Evolutionary conservation across 345 rosid genomes (phyloP).

Genomic region (Psidium friedrichsthalianum): DNA sequence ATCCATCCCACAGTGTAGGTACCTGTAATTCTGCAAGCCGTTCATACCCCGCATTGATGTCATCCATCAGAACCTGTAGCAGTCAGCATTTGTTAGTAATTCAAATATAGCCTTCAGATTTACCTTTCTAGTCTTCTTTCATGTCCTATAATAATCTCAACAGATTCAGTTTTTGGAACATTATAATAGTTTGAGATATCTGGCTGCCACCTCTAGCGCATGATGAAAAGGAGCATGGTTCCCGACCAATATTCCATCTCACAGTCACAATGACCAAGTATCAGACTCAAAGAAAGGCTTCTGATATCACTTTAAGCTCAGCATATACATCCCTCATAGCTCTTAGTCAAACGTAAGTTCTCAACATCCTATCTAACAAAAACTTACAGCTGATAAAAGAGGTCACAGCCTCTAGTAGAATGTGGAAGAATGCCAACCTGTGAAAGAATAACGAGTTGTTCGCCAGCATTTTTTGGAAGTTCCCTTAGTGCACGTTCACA

Average conservation of each 20-base stretch:
- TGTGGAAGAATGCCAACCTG: conserved; percentile 38
- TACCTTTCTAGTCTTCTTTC: background rate
- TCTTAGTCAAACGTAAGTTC: background rate
- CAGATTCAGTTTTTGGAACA: background rate
- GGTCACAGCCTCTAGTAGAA: background rate
- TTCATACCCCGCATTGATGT: conserved; percentile 78
- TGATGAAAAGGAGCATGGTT: background rate
- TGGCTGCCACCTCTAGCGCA: background rate
- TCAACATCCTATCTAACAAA: background rate
- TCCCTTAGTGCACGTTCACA: conserved; percentile 78
- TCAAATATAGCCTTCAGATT: background rate
- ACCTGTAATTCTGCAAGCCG: conserved; percentile 89
- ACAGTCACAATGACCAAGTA: background rate
- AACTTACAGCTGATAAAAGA: background rate
- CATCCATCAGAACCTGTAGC: conserved; percentile 81
- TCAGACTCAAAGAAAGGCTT: background rate
- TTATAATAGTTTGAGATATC: background rate
- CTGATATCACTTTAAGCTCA: background rate
- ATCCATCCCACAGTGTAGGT: background rate
- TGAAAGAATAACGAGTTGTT: conserved; percentile 77
- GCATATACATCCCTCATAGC: background rate
- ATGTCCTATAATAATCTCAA: background rate
- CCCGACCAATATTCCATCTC: background rate
- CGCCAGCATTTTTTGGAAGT: conserved; percentile 53
- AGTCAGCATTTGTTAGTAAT: conserved; percentile 11